phyloP scores from a whole-genome alignment of 768 basidiomycete genomes.

The Butyriboletus loyo region DNA sequence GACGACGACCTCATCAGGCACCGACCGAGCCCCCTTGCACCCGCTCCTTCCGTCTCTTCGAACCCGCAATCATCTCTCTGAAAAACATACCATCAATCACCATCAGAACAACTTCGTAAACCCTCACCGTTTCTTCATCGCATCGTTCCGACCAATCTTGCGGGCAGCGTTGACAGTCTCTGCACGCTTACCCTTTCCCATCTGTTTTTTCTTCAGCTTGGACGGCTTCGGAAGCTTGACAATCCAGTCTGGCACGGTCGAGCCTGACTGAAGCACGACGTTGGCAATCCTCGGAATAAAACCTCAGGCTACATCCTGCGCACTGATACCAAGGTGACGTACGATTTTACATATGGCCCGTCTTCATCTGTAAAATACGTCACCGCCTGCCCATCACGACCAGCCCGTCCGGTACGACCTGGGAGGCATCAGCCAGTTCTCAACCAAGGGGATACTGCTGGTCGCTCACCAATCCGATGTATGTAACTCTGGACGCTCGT shows the following conservation, averaged over 20 bases:
- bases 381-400: conserved; percentile 86
- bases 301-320: conserved; percentile 7
- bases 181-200: conserved; percentile 81
- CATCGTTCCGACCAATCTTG: conserved; percentile 63
- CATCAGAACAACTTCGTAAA: background rate
- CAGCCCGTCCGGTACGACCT: conserved; percentile 95
- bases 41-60: conserved; percentile 57
- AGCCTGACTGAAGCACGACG: conserved; percentile 91
- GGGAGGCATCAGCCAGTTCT: conserved; percentile 5
- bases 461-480: conserved; percentile 78
- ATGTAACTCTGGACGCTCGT: conserved; percentile 94
- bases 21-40: background rate
- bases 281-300: conserved; percentile 74
- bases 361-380: conserved; percentile 97
- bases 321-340: conserved; percentile 24
- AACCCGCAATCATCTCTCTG: conserved; percentile 79
- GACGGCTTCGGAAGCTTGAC: conserved; percentile 91
- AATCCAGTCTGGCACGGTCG: conserved; percentile 91
- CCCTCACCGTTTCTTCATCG: conserved; percentile 67
- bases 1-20: no score
- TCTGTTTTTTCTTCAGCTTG: conserved; percentile 78
- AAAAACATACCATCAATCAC: background rate
- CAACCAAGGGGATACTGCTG: background rate
- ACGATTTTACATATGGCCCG: conserved; percentile 88
- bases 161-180: conserved; percentile 72